Base-by-base conservation (phyloP, 2,329 filamentous ascomycete genomes). In the Hymenoscyphus fraxineus region DNA sequence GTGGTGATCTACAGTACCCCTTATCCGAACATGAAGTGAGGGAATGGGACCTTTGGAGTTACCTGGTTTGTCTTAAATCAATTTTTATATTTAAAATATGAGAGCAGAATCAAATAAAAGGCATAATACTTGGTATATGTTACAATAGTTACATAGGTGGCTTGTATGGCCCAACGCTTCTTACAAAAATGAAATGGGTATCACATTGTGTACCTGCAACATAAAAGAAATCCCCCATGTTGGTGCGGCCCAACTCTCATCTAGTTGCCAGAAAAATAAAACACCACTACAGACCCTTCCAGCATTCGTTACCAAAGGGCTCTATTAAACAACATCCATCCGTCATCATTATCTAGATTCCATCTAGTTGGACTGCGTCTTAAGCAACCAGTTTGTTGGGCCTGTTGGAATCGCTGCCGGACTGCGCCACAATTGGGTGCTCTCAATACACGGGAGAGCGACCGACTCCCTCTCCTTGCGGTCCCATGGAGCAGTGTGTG, bases 301-400 rank as follows among this genome's bases (percentile, higher is more conserved):
- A 10, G 10, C 19, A 54, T 54, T 54, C 22, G 22, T 19, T 3
- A 9, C 6, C 9, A 13, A 54, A 15, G 47, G 47, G 47, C 12
- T 40, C 38, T 32, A 40, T 58, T 27, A 58, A n/a, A 57, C 10
- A 57, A 15, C 13, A 15, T 35, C 6, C 22, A 58, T 13, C 10
- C 19, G 27, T 56, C 41, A 57, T 68, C 62, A 72, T 61, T 72
- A 72, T 59, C 67, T 67, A 31, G 70, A 71, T 47, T 69, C 65
- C 35, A 72, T 69, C 44, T 65, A 65, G 9, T 64, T 67, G 19
- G 66, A 15, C 19, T 35, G 58, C 44, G 41, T 66, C 27, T 67
- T 64, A 1, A 68, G 60, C 39, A 73, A 59, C 72, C 71, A 71
- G 58, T 70, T 65, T 58, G 59, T 70, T 3, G 67, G 66, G 31